Percentiles rank a stretch among this genome's conserved stretches.
These are phyloP conservation scores for Verticillium isaacii DNA, from an alignment of 2,329 filamentous ascomycete species.

Conservation along the genomic window DNA sequence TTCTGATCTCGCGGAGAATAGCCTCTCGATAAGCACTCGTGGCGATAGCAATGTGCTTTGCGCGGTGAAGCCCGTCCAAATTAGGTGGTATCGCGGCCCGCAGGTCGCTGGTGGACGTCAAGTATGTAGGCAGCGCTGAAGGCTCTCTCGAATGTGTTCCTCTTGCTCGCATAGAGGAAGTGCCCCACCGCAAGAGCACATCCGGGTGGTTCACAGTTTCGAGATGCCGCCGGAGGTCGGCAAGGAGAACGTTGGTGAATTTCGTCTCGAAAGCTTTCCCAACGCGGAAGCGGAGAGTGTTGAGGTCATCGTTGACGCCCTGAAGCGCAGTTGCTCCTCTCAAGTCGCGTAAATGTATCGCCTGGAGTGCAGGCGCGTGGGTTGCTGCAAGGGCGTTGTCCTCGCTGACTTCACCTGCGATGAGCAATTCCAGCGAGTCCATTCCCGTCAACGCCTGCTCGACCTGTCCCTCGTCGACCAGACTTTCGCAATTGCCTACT, in stretches of 20 bases:
- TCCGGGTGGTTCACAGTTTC: conserved; percentile 65
- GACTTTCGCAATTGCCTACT: conserved; percentile 69
- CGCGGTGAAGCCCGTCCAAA: conserved; percentile 74
- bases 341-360: conserved; percentile 58
- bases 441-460: conserved; percentile 76
- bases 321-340: conserved; percentile 74
- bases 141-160: conserved; percentile 62
- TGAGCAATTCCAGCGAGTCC: conserved; percentile 72
- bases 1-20: conserved; percentile 80
- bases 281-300: conserved; percentile 71
- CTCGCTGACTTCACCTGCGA: conserved; percentile 62
- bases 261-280: conserved; percentile 81
- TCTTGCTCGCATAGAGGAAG: conserved; percentile 66
- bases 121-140: conserved; percentile 72
- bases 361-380: conserved; percentile 18
- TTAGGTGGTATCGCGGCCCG: conserved; percentile 66
- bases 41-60: conserved; percentile 74
- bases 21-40: conserved; percentile 81
- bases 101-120: conserved; percentile 66
- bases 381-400: conserved; percentile 20
- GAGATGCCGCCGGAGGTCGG: conserved; percentile 76
- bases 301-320: conserved; percentile 72
- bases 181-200: conserved; percentile 81
- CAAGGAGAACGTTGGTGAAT: conserved; percentile 73
- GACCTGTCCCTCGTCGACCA: conserved; percentile 80